Evolutionary conservation across 345 rosid genomes (phyloP).

Genomic region (Dipteronia sinensis): DNA sequence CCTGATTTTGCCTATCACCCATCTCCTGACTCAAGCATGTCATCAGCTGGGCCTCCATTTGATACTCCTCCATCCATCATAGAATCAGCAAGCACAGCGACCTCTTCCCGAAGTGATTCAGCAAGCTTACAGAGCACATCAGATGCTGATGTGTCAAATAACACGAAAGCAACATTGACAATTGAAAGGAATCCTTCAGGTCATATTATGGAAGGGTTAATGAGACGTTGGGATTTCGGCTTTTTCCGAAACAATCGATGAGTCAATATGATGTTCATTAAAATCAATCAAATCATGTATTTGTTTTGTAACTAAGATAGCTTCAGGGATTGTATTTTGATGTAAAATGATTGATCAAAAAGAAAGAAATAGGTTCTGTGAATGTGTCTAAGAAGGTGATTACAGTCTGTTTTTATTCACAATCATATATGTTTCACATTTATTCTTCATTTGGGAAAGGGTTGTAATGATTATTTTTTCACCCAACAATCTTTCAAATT

Average conservation of each 20-base stretch:
- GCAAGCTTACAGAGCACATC: conserved; percentile 32
- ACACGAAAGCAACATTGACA: conserved; percentile 79
- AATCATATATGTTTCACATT: background rate
- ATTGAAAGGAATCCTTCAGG: conserved; percentile 63
- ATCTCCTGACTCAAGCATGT: conserved; percentile 34
- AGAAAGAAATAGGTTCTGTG: conserved; percentile 26
- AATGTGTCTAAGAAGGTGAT: conserved; percentile 12
- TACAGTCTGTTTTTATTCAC: background rate
- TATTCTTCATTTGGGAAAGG: background rate
- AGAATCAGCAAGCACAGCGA: conserved; percentile 36
- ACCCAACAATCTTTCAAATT: conserved; percentile 1
- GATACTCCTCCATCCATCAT: conserved; percentile 25
- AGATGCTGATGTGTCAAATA: conserved; percentile 62
- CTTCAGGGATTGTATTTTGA: conserved; percentile 20
- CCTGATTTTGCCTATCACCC: conserved; percentile 28
- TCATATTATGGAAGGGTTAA: conserved; percentile 76
- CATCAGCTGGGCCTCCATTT: conserved; percentile 22
- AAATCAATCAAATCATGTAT: conserved; percentile 22
- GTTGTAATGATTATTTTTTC: conserved; percentile 20
- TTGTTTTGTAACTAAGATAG: conserved; percentile 53
- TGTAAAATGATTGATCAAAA: conserved; percentile 35
- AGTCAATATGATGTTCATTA: conserved; percentile 9
- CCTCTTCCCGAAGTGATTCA: conserved; percentile 37
- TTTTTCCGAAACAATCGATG: conserved; percentile 61
- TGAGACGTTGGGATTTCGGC: conserved; percentile 85